Percentiles rank a stretch among this genome's conserved stretches.
These are phyloP conservation scores for Verticillium zaregamsianum DNA, from an alignment of 2,329 filamentous ascomycete genomes.

Conservation along the genomic window DNA sequence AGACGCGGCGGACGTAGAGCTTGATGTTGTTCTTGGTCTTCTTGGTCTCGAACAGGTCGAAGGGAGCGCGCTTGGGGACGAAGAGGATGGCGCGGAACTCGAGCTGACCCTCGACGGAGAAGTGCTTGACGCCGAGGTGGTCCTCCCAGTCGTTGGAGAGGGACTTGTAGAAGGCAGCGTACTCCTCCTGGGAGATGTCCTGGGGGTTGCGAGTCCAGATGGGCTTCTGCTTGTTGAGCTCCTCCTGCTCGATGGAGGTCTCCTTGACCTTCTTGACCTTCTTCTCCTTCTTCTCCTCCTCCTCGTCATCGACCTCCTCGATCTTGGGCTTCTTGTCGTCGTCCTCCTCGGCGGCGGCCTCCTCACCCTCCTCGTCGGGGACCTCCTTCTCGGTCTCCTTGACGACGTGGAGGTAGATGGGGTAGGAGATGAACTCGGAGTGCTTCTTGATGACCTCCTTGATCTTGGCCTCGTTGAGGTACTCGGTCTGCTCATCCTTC, in stretches of 20 bases:
- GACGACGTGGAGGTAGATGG: constrained; percentile 98
- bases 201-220: constrained; percentile 99
- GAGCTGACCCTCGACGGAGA: constrained; percentile 99
- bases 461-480: constrained; percentile 97
- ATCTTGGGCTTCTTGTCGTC: constrained; percentile 97
- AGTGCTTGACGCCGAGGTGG: constrained; percentile 99
- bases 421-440: constrained; percentile 99
- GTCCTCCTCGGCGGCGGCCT: constrained; percentile 59
- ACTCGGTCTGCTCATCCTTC: constrained; percentile 98
- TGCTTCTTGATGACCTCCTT: constrained; percentile 99
- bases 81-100: constrained; percentile 99
- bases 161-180: constrained; percentile 99
- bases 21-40: constrained; percentile 99
- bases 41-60: constrained; percentile 99
- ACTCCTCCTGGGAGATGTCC: constrained; percentile 95
- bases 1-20: constrained; percentile 99
- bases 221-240: constrained; percentile 99
- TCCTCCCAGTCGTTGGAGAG: constrained; percentile 99
- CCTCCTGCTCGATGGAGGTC: constrained; percentile 97
- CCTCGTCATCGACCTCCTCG: constrained; percentile 85
- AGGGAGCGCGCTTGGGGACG: constrained; percentile 98
- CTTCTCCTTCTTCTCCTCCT: constrained; percentile 83
- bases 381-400: constrained; percentile 99
- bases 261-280: constrained; percentile 99
- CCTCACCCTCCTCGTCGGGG: constrained; percentile 88